These are phyloP conservation scores for Boletus tylopilopsis DNA, from an alignment of 768 basidiomycete species.

Conservation along the genomic window DNA sequence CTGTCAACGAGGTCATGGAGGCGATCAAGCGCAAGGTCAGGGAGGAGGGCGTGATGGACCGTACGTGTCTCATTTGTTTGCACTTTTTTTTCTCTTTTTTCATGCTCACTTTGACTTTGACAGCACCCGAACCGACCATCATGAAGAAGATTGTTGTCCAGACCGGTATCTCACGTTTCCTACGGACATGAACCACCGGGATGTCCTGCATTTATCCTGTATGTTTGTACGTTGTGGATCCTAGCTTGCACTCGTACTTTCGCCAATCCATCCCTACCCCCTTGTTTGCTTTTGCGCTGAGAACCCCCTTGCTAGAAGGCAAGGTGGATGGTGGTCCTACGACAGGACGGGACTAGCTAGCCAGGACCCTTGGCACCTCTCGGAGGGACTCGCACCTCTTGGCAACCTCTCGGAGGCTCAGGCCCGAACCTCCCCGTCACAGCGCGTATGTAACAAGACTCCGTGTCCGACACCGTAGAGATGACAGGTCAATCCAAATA, in stretches of 20 bases:
- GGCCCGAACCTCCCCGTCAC: too few relatives aligned
- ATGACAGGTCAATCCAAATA: too few relatives aligned
- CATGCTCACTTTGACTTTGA: conserved; percentile 3
- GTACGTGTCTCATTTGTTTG: conserved; percentile 44
- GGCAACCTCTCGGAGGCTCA: too few relatives aligned
- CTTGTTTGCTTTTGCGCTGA: too few relatives aligned
- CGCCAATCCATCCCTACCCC: conserved; percentile 2
- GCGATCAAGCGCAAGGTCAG: conserved; percentile 89
- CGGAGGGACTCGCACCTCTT: too few relatives aligned
- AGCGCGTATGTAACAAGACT: too few relatives aligned
- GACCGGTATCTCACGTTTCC: conserved; percentile 70
- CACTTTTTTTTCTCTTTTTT: not conserved
- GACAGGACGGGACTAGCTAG: too few relatives aligned
- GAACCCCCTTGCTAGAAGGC: too few relatives aligned
- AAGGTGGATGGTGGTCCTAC: too few relatives aligned
- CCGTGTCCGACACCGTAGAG: too few relatives aligned
- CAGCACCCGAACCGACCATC: conserved; percentile 80
- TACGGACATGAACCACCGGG: conserved; percentile 38
- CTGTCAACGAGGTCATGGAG: conserved; percentile 89
- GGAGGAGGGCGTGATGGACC: conserved; percentile 80
- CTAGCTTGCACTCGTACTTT: conserved; percentile 1
- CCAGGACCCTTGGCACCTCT: too few relatives aligned
- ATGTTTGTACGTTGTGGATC: not conserved
- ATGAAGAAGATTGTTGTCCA: conserved; percentile 88
- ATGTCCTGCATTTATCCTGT: not conserved